Percentiles rank a stretch among this genome's conserved stretches.
These are phyloP conservation scores for Schwanniomyces pseudopolymorphus DNA, from an alignment of 805 yeast genomes.

Conservation along the genomic window DNA sequence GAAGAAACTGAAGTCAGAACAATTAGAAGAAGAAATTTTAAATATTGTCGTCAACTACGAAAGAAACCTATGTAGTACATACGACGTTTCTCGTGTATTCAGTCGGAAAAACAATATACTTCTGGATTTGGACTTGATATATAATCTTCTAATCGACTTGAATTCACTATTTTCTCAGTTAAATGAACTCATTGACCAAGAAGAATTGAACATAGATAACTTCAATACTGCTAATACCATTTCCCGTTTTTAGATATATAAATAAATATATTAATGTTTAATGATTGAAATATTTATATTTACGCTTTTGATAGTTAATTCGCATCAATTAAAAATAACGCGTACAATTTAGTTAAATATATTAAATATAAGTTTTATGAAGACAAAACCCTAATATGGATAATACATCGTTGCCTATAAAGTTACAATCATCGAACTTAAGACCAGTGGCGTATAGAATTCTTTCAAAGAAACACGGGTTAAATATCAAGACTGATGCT, in stretches of 20 bases:
- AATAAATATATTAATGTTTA: too few species aligned
- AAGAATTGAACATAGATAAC: background rate
- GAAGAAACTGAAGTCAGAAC: constrained; percentile 10
- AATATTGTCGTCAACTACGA: constrained; percentile 3
- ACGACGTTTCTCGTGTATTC: constrained; percentile 8
- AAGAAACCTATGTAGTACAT: constrained; percentile 1
- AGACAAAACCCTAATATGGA: background rate
- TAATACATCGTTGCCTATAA: constrained; percentile 56
- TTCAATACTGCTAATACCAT: background rate
- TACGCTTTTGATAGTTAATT: too few species aligned
- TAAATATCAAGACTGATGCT: constrained; percentile 86
- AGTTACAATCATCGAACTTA: constrained; percentile 74
- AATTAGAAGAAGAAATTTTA: constrained; percentile 9
- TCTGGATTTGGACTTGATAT: constrained; percentile 12
- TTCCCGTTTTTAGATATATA: background rate
- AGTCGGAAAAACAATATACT: constrained; percentile 12
- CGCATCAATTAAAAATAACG: background rate
- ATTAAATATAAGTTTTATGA: background rate
- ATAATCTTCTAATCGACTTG: constrained; percentile 10
- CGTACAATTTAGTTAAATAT: background rate
- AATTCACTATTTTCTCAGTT: constrained; percentile 7
- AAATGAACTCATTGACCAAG: constrained; percentile 1
- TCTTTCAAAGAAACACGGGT: constrained; percentile 87
- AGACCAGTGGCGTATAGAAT: constrained; percentile 92
- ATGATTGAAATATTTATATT: too few species aligned